Evolutionary conservation across 306 rosid species (phyloP).

Genomic region (Quercus suber): DNA sequence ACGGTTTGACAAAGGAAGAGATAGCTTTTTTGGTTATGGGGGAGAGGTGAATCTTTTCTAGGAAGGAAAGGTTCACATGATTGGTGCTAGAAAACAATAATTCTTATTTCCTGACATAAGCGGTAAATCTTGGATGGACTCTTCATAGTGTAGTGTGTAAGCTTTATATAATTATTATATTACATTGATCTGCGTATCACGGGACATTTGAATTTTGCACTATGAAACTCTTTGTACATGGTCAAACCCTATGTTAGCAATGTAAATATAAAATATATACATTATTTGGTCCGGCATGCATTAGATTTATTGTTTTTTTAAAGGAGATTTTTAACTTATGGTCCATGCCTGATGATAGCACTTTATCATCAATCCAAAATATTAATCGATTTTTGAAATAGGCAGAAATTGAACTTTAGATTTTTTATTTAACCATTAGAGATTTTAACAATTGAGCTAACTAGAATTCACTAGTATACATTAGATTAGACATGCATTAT

Average conservation of each 20-base stretch:
- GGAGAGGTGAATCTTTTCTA: background rate
- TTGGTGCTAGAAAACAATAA: conserved; percentile 23
- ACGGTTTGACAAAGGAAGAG: background rate
- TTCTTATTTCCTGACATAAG: conserved; percentile 20
- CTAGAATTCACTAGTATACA: too few relatives aligned
- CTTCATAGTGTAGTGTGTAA: background rate
- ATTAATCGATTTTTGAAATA: too few relatives aligned
- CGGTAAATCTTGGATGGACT: conserved; percentile 18
- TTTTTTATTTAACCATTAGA: accelerated
- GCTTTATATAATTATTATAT: background rate
- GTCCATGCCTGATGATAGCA: too few relatives aligned
- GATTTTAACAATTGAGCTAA: too few relatives aligned
- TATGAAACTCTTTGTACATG: background rate
- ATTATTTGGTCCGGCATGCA: too few relatives aligned
- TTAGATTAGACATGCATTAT: too few relatives aligned
- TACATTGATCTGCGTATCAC: conserved; percentile 24
- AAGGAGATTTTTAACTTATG: too few relatives aligned
- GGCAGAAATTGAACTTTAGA: accelerated
- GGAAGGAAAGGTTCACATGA: conserved; percentile 33
- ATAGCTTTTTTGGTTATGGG: background rate
- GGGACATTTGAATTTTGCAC: background rate
- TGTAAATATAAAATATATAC: too few relatives aligned
- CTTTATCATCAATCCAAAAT: too few relatives aligned
- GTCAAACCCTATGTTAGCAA: background rate
- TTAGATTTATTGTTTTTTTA: too few relatives aligned